Evolutionary conservation across 495 filamentous ascomycete species (phyloP).

Genomic region (Staphylotrichum tortipilum): DNA sequence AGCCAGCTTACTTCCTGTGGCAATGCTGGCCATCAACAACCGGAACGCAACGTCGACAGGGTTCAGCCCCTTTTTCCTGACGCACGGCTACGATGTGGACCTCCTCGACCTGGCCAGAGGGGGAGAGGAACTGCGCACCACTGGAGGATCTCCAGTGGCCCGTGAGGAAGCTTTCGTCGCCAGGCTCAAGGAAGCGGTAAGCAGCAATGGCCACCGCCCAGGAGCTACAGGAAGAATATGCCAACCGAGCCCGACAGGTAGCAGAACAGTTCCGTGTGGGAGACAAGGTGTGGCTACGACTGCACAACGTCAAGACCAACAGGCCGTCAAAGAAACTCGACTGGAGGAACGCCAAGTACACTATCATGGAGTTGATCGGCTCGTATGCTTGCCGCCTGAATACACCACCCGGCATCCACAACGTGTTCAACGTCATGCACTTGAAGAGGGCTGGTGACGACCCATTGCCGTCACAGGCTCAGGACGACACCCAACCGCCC

Average conservation of each 20-base stretch:
- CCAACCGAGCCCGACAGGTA: background rate
- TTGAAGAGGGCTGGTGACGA: background rate
- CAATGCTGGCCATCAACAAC: background rate
- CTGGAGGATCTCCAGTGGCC: background rate
- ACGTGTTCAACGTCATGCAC: background rate
- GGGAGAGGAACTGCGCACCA: background rate
- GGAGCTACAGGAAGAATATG: background rate
- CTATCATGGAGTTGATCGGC: background rate
- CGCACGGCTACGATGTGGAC: background rate
- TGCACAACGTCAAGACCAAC: background rate
- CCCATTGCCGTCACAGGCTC: background rate
- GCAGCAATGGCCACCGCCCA: background rate
- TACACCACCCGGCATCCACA: background rate
- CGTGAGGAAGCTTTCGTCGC: background rate
- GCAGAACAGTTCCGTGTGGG: background rate
- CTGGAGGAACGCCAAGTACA: background rate
- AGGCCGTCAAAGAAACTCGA: slow-evolving; percentile 1
- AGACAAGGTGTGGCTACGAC: background rate
- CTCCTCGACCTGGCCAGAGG: background rate
- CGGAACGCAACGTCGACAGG: background rate
- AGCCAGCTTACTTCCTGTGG: background rate
- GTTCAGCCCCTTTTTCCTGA: background rate
- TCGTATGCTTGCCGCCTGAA: background rate
- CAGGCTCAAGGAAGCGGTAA: background rate
- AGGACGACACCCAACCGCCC: background rate